A percentile compares a stretch with the other conserved stretches of the same genome.
Evolutionary conservation across 2,329 filamentous ascomycete species (phyloP).

Genomic region (Cladosporium sp.): DNA sequence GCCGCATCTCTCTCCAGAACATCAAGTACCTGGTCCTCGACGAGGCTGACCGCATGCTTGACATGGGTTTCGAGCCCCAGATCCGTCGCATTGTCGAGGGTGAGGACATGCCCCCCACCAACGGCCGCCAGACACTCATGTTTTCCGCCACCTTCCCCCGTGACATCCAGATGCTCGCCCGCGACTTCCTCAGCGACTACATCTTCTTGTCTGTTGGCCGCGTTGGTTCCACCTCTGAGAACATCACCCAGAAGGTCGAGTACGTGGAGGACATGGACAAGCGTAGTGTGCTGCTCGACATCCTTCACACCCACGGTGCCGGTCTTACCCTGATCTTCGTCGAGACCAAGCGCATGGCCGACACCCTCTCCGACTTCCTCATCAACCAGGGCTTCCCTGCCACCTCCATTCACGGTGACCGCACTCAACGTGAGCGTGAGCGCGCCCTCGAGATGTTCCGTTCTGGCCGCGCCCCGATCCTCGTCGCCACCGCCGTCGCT

Average conservation of each 20-base stretch:
- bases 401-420: slow-evolving; percentile 97
- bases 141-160: slow-evolving; percentile 99
- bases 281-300: slow-evolving; percentile 93
- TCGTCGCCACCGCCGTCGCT: slow-evolving; percentile 94
- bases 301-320: slow-evolving; percentile 85
- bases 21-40: slow-evolving; percentile 99
- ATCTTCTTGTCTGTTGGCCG: slow-evolving; percentile 97
- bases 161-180: slow-evolving; percentile 97
- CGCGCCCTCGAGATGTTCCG: slow-evolving; percentile 97
- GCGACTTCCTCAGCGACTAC: slow-evolving; percentile 98
- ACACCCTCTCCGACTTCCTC: slow-evolving; percentile 93
- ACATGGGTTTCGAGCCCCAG: slow-evolving; percentile 99
- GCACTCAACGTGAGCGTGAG: slow-evolving; percentile 97
- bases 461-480: slow-evolving; percentile 87
- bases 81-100: slow-evolving; percentile 97
- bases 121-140: slow-evolving; percentile 94
- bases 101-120: slow-evolving; percentile 88
- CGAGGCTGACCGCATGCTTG: slow-evolving; percentile 99
- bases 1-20: slow-evolving; percentile 92
- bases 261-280: slow-evolving; percentile 97
- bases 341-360: slow-evolving; percentile 99
- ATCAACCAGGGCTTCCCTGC: slow-evolving; percentile 98
- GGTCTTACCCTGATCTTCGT: slow-evolving; percentile 96
- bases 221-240: slow-evolving; percentile 99
- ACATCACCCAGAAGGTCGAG: slow-evolving; percentile 98